Conservation (phyloP, 164 flowering plant species). For the Hamamelis virginiana region DNA sequence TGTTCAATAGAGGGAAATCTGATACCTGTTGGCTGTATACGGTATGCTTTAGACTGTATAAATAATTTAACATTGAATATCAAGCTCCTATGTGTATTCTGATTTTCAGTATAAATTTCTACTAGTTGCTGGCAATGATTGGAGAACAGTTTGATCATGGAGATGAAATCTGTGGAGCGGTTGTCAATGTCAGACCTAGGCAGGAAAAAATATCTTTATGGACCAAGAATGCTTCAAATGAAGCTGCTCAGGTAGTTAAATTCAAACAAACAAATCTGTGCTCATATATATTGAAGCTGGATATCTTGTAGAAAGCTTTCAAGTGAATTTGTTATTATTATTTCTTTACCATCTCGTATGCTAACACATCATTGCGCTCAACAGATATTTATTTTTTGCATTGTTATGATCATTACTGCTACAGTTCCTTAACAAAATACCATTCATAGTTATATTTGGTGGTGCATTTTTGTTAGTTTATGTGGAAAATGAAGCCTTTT, state of each 20-base stretch:
- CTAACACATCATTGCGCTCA: too few species aligned
- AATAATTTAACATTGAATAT: background rate
- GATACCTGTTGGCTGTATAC: conserved; percentile 82
- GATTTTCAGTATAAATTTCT: conserved; percentile 9
- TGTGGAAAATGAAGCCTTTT: background rate
- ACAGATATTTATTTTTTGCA: background rate
- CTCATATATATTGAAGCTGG: too few species aligned
- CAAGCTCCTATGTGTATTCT: background rate
- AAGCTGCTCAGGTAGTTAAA: conserved; percentile 75
- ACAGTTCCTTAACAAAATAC: too few species aligned
- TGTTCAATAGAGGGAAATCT: conserved; percentile 55
- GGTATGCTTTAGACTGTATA: conserved; percentile 39
- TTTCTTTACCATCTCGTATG: too few species aligned
- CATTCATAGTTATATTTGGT: too few species aligned
- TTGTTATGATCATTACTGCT: background rate
- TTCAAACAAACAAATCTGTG: background rate
- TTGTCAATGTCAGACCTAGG: conserved; percentile 66
- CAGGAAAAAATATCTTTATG: conserved; percentile 81
- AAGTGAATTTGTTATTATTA: too few species aligned
- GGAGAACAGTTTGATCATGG: conserved; percentile 97
- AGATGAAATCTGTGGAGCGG: conserved; percentile 98
- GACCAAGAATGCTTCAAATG: conserved; percentile 91
- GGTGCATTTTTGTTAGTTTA: background rate
- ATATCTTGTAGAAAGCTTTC: too few species aligned
- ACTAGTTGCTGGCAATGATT: conserved; percentile 86